These are phyloP conservation scores for Jacaranda copaia DNA, from an alignment of 257 asterid species.

Conservation along the genomic window DNA sequence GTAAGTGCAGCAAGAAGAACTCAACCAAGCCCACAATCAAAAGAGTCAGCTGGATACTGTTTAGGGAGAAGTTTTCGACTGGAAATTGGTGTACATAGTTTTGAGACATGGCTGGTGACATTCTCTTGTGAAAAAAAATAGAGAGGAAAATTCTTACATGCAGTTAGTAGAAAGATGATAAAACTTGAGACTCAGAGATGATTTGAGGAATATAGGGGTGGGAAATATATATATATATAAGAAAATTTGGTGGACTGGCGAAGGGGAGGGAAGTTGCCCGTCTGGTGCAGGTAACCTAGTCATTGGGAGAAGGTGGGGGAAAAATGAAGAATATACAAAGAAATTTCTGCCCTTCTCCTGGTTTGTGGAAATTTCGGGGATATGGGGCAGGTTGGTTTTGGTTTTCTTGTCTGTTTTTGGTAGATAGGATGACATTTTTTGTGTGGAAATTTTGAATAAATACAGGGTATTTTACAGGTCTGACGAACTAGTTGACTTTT, in stretches of 20 bases:
- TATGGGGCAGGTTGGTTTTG: slow-evolving; percentile 30
- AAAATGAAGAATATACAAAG: slow-evolving; percentile 24
- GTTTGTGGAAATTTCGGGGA: slow-evolving; percentile 28
- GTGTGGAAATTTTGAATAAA: not conserved
- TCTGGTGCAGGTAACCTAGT: slow-evolving; percentile 41
- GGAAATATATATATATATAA: not conserved
- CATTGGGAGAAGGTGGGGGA: slow-evolving; percentile 39
- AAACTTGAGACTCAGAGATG: slow-evolving; percentile 23
- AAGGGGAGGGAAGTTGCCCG: slow-evolving; percentile 44
- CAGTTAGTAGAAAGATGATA: not conserved
- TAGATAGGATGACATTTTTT: not conserved
- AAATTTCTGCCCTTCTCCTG: slow-evolving; percentile 28
- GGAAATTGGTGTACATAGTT: slow-evolving; percentile 39
- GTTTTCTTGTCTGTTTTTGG: slow-evolving; percentile 32
- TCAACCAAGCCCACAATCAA: slow-evolving; percentile 49
- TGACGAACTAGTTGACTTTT: slow-evolving; percentile 32
- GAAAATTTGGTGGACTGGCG: slow-evolving; percentile 19
- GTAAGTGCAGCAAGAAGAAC: slow-evolving; percentile 37
- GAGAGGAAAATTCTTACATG: slow-evolving; percentile 18
- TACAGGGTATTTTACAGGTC: not conserved
- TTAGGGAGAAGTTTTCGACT: slow-evolving; percentile 32
- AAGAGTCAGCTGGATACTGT: slow-evolving; percentile 36
- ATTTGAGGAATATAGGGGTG: slow-evolving; percentile 14
- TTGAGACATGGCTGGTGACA: slow-evolving; percentile 39
- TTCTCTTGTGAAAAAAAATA: slow-evolving; percentile 14